Evolutionary conservation across 2,329 filamentous ascomycete species (phyloP), one percentile per base, ranked within the genome.

Genomic region (Claviceps spartinae): DNA sequence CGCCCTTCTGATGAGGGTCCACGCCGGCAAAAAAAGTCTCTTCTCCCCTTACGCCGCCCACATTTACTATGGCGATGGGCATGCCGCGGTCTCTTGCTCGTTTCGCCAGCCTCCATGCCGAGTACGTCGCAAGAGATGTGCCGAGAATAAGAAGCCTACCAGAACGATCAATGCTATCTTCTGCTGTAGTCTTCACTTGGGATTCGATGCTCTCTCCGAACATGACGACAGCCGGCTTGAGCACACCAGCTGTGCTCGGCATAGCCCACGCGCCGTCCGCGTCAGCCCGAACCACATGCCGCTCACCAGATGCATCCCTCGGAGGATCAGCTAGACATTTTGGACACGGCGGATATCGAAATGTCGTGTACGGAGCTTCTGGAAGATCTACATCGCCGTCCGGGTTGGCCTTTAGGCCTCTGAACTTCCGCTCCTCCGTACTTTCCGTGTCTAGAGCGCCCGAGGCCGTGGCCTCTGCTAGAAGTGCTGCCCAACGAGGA

Each of bases 151-250:
- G 72, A 38, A 97, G 68, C 54, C 81, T 79, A 5, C 81, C 82
- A 1, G 88, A 86, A 30, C 77, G 76, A 61, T 96, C 87, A 48
- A 97, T 81, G 13, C 86, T 85, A 30, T 80, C 70, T 63, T 97
- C 90, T 1, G 90, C 91, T 0, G 81, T 82, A 1, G 71, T 66
- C 65, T 94, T 96, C 38, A 90, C 82, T 1, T 69, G 61, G 1
- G 69, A 67, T 0, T 79, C 73, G 48, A 97, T 95, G 54, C 81
- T 90, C 68, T 97, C 93, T 16, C 93, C 93, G 65, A 97, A 97
- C 88, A 97, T 96, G 60, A 90, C 83, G 2, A 98, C 90, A 1
- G 87, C 87, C 3, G 93, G 93, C 63, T 97, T 97, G 52, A 98
- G 67, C 40, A 97, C 81, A 2, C 91, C 93, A 0, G 82, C 87